These are phyloP conservation scores for Solanum sparsipilum DNA, from an alignment of 257 asterid species.

Conservation along the genomic window DNA sequence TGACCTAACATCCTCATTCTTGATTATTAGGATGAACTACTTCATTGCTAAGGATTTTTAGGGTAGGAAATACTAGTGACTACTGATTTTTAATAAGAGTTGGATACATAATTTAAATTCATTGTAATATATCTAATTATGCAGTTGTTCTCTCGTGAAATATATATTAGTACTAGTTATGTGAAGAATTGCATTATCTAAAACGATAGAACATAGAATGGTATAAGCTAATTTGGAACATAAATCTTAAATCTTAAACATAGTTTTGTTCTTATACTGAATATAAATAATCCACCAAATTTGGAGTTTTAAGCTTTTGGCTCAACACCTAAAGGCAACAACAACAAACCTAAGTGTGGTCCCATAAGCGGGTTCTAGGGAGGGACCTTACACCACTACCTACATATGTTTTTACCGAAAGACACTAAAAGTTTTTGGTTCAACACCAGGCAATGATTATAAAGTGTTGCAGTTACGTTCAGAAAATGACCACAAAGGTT, in stretches of 20 bases:
- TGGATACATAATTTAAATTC: not conserved
- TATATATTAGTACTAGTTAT: not conserved
- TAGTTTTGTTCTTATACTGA: not conserved
- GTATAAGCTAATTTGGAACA: not conserved
- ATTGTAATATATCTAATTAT: too few relatives aligned
- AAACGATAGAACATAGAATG: not conserved
- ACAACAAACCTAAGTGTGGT: not conserved
- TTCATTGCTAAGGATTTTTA: not conserved
- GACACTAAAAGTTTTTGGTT: not conserved
- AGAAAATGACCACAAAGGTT: not conserved
- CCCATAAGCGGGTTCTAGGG: not conserved
- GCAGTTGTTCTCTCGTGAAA: not conserved
- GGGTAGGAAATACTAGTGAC: not conserved
- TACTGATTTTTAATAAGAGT: not conserved
- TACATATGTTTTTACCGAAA: not conserved
- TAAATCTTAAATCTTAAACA: not conserved
- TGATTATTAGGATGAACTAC: not conserved
- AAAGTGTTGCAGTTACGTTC: not conserved
- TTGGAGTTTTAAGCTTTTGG: not conserved
- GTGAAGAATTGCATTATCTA: not conserved
- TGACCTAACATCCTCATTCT: not conserved
- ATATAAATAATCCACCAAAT: not conserved
- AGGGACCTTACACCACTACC: not conserved
- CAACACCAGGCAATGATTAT: not conserved
- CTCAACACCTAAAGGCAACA: not conserved